Evolutionary conservation across 1,284 basidiomycete genomes (phyloP).

Genomic region (Marasmius oreades): DNA sequence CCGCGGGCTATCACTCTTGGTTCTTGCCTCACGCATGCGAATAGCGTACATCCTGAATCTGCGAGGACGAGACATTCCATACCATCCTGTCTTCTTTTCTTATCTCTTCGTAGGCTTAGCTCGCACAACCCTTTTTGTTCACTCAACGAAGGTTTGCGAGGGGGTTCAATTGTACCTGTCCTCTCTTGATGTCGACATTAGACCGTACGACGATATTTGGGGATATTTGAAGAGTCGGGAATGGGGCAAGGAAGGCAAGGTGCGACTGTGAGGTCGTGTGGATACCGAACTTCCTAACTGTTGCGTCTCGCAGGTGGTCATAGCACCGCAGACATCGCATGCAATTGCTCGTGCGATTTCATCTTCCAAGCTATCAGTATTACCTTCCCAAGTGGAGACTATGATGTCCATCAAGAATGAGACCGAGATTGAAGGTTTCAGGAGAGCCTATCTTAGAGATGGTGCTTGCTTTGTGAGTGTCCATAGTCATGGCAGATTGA

Average conservation of each 20-base stretch:
- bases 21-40: not conserved
- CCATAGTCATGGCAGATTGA: slow-evolving; percentile 1
- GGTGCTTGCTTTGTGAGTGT: slow-evolving; percentile 80
- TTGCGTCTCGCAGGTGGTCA: slow-evolving; percentile 41
- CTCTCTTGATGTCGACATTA: slow-evolving; percentile 53
- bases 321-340: slow-evolving; percentile 68
- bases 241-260: slow-evolving; percentile 67
- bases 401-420: slow-evolving; percentile 89
- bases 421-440: slow-evolving; percentile 79
- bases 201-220: slow-evolving; percentile 78
- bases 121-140: slow-evolving; percentile 62
- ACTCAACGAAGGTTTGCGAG: slow-evolving; percentile 53
- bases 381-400: slow-evolving; percentile 63
- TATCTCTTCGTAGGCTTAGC: slow-evolving; percentile 75
- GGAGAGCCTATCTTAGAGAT: slow-evolving; percentile 85
- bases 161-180: slow-evolving; percentile 58
- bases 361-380: slow-evolving; percentile 67
- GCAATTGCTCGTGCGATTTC: slow-evolving; percentile 79
- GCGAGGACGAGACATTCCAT: slow-evolving; percentile 83
- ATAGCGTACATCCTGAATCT: slow-evolving; percentile 82
- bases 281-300: not conserved
- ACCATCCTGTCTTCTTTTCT: slow-evolving; percentile 84
- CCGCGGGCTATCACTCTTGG: not conserved
- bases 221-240: slow-evolving; percentile 68
- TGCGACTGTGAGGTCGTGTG: not conserved